Conservation (phyloP, 148 eudicot species). For the Arbutus unedo region DNA sequence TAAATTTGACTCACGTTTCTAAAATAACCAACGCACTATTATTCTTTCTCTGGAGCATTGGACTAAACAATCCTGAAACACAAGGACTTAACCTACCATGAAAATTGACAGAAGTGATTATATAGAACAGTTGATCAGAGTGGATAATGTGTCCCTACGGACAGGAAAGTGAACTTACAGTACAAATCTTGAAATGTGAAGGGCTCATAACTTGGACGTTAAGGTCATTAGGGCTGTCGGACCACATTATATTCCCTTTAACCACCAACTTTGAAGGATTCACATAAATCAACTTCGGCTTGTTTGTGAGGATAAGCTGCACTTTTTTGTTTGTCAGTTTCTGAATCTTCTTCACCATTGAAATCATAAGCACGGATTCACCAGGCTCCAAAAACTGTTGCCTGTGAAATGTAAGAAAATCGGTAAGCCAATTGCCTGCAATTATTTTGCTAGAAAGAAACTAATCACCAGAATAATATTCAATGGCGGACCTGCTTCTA, state of each 20-base stretch:
- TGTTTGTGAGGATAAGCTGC: constrained; percentile 93
- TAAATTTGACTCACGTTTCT: background rate
- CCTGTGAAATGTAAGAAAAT: constrained; percentile 40
- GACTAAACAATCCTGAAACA: background rate
- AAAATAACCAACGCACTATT: background rate
- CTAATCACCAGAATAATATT: background rate
- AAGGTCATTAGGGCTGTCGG: constrained; percentile 82
- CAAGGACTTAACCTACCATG: background rate
- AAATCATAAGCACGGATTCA: constrained; percentile 94
- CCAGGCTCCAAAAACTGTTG: constrained; percentile 91
- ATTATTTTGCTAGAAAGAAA: background rate
- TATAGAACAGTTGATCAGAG: background rate
- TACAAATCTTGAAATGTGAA: constrained; percentile 79
- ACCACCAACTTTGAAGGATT: constrained; percentile 83
- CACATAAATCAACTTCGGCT: constrained; percentile 86
- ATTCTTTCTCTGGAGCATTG: background rate
- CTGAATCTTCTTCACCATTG: constrained; percentile 90
- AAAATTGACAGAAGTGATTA: background rate
- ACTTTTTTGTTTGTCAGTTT: constrained; percentile 95
- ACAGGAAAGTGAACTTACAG: constrained; percentile 49
- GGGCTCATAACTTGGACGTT: constrained; percentile 79
- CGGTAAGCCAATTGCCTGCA: background rate
- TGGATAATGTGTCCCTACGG: background rate
- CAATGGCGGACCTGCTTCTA: background rate
- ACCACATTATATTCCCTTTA: constrained; percentile 85